Evolutionary conservation across 2,329 filamentous ascomycete species (phyloP), one percentile per base, ranked within the genome.

Genomic region (Epichloe coenophiala): DNA sequence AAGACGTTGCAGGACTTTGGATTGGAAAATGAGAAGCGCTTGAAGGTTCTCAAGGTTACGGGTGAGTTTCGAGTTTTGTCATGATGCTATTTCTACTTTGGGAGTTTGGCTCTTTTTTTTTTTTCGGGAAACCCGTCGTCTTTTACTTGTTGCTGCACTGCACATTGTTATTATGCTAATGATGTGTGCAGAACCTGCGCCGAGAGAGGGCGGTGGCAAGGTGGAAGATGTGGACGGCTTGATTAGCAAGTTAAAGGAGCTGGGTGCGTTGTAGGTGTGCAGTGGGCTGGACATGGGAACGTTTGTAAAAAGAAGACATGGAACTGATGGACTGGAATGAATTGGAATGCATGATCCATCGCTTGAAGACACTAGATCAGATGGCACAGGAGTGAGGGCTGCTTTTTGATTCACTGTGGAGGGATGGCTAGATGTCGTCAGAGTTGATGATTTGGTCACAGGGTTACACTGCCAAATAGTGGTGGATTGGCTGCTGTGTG

Each of bases 211-310:
- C 40, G 93, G 93, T 61, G 89, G 88, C 59, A 98, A 97, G 81
- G 93, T 98, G 19, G 89, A 95, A 64, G 86, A 96, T 73, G 93
- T 98, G 21, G 89, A 94, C 68, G 89, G 90, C n/a, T 80, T 98
- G 69, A 83, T 98, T 61, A 70, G 78, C 52, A 96, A 93, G 78
- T 74, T 98, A 64, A 97, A 97, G 80, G 91, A 98, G 74, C 73
- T 98, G 57, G 93, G 93, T 59, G 93, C 90, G 56, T 71, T 96
- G 70, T 95, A 79, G 61, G 55, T 9, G 33, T 46, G 35, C 36
- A 38, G 39, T 11, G 8, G 21, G 7, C 23, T 27, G 41, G 5
- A 9, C 15, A 27, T 31, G 8, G 8, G 13, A 15, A 43, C 8
- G 41, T 6, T 43, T 19, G 23, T 23, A 12, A n/a, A 42, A 37